Percentiles rank a stretch among this genome's conserved stretches.
phyloP scores from a whole-genome alignment of 768 basidiomycete species.

The Phlegmacium glaucopus region DNA sequence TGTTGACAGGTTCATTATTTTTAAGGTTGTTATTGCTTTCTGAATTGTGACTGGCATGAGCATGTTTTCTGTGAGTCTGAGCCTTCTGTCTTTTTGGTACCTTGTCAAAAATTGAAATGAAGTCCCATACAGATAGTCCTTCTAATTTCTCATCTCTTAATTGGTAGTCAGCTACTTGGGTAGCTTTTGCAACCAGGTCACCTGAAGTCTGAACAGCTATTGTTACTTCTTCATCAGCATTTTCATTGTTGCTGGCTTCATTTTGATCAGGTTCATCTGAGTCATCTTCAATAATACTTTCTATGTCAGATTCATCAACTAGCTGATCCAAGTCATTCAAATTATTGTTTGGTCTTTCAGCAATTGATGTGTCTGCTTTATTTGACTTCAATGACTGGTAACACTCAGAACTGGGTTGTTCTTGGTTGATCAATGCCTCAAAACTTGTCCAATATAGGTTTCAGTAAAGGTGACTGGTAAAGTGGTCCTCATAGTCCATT shows the following conservation, averaged over 20 bases:
- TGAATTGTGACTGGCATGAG: no score
- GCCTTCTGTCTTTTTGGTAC: background rate
- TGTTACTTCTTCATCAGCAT: slow-evolving; percentile 14
- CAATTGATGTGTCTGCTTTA: no score
- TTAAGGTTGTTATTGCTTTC: no score
- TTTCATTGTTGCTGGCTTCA: no score
- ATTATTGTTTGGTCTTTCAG: background rate
- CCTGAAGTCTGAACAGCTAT: slow-evolving; percentile 7
- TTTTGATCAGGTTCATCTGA: no score
- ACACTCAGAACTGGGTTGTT: slow-evolving; percentile 22
- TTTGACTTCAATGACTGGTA: no score
- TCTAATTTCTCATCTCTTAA: slow-evolving; percentile 11
- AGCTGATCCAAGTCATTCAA: background rate
- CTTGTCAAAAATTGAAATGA: slow-evolving; percentile 18
- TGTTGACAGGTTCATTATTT: background rate
- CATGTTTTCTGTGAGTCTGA: slow-evolving; percentile 4
- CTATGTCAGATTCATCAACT: background rate
- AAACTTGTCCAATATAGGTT: slow-evolving; percentile 34
- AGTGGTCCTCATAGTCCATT: slow-evolving; percentile 32
- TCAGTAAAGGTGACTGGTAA: slow-evolving; percentile 31
- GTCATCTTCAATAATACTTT: background rate
- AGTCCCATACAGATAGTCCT: slow-evolving; percentile 27
- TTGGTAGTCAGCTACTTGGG: slow-evolving; percentile 26
- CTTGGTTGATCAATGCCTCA: slow-evolving; percentile 20
- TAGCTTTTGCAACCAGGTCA: slow-evolving; percentile 6